phyloP scores from a whole-genome alignment of 129 eudicot species.

The Pulicaria dysenterica region DNA sequence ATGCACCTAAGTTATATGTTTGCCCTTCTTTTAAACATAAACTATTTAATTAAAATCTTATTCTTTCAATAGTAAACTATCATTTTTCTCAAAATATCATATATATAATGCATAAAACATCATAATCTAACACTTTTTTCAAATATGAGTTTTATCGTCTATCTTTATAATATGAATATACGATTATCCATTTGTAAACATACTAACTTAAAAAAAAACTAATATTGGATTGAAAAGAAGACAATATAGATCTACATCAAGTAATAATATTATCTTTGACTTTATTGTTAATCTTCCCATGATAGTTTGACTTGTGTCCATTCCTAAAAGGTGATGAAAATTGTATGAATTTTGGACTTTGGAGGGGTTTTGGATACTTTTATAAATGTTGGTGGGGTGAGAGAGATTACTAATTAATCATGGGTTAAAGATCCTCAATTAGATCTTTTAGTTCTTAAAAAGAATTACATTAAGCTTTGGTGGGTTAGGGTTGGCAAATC shows the following conservation, averaged over 20 bases:
- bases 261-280: slow-evolving; percentile 37
- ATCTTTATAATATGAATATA: no score
- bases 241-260: slow-evolving; percentile 16
- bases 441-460: slow-evolving; percentile 28
- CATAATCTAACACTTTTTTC: no score
- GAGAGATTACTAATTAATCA: slow-evolving; percentile 35
- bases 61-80: no score
- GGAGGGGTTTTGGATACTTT: slow-evolving; percentile 14
- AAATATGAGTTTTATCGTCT: no score
- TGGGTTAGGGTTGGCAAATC: slow-evolving; percentile 26
- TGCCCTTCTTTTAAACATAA: no score
- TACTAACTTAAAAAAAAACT: background rate
- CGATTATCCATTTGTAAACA: background rate
- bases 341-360: slow-evolving; percentile 19
- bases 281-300: slow-evolving; percentile 17
- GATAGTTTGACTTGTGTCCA: slow-evolving; percentile 35
- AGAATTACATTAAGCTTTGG: slow-evolving; percentile 17
- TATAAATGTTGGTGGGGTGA: slow-evolving; percentile 34
- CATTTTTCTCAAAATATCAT: no score
- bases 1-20: no score
- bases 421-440: slow-evolving; percentile 38
- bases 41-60: no score
- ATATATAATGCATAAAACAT: no score
- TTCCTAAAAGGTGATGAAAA: slow-evolving; percentile 26
- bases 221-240: background rate